Evolutionary conservation across 208 protist genomes (phyloP).

Genomic region (Trypanosoma brucei): DNA sequence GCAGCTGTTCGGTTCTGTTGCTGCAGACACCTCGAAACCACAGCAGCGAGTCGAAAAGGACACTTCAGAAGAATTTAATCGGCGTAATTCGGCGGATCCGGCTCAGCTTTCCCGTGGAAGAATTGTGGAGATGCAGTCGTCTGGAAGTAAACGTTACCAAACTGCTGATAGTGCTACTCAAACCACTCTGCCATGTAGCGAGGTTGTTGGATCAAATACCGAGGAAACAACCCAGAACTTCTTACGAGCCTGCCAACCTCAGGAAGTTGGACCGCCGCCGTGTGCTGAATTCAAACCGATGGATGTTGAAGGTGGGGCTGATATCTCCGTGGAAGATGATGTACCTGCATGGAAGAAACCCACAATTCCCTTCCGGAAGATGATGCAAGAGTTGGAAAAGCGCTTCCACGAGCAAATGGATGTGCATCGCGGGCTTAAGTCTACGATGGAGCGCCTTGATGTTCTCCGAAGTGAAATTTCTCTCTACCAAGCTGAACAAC

Average conservation of each 20-base stretch:
- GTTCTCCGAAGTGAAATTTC: conserved; percentile 24
- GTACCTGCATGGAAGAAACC: not conserved
- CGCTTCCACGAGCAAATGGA: conserved; percentile 62
- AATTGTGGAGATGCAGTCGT: no score
- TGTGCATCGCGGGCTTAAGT: conserved; percentile 46
- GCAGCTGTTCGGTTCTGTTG: conserved; percentile 24
- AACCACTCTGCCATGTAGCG: no score
- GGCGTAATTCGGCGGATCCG: no score
- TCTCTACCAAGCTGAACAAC: conserved; percentile 30
- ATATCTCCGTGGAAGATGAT: not conserved
- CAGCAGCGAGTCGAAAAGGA: no score
- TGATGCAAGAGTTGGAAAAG: conserved; percentile 37
- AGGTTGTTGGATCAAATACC: no score
- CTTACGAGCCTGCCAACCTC: no score
- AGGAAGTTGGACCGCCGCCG: no score
- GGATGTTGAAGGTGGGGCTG: not conserved
- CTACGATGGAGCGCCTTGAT: conserved; percentile 29
- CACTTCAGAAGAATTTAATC: no score
- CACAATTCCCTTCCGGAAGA: conserved; percentile 32
- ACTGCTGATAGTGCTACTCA: no score
- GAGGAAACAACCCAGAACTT: no score
- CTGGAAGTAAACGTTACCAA: no score
- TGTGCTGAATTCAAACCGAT: not conserved
- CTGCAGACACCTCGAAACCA: not conserved
- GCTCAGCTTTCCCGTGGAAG: no score